Percentiles rank a stretch among this genome's conserved stretches.
Evolutionary conservation across 441 rosid species (phyloP).

Genomic region (Croton laevigatus): DNA sequence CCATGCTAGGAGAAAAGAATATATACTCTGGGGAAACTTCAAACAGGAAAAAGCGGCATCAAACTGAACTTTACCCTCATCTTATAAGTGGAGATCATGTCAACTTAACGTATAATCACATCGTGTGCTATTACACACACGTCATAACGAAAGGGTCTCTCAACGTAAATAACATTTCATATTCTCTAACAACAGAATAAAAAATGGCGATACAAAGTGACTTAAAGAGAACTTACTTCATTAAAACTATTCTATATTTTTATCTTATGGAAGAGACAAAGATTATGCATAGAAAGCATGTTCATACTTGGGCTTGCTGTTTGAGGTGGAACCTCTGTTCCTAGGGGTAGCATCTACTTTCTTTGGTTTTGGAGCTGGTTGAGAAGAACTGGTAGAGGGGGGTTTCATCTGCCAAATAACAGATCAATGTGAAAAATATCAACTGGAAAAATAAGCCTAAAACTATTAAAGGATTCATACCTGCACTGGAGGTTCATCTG

Average conservation of each 20-base stretch:
- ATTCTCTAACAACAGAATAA: background rate
- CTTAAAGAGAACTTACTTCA: background rate
- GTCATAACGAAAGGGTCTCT: background rate
- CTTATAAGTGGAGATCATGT: background rate
- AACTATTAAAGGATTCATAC: constrained; percentile 27
- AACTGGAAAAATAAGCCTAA: background rate
- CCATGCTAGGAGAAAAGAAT: background rate
- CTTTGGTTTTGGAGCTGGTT: constrained; percentile 47
- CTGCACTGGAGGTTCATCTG: constrained; percentile 32
- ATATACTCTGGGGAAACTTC: background rate
- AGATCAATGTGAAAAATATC: constrained; percentile 16
- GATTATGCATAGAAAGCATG: background rate
- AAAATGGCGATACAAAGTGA: background rate
- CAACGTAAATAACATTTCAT: background rate
- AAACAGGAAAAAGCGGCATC: background rate
- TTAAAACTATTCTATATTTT: background rate
- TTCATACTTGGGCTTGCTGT: constrained; percentile 54
- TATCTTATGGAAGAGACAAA: background rate
- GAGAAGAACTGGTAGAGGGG: constrained; percentile 35
- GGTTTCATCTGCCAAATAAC: constrained; percentile 36
- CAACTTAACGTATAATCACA: background rate
- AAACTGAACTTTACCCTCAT: background rate
- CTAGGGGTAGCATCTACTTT: constrained; percentile 45
- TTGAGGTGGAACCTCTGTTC: constrained; percentile 69
- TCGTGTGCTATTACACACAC: background rate